phyloP scores from a whole-genome alignment of 345 rosid species.

The Ailanthus altissimus region DNA sequence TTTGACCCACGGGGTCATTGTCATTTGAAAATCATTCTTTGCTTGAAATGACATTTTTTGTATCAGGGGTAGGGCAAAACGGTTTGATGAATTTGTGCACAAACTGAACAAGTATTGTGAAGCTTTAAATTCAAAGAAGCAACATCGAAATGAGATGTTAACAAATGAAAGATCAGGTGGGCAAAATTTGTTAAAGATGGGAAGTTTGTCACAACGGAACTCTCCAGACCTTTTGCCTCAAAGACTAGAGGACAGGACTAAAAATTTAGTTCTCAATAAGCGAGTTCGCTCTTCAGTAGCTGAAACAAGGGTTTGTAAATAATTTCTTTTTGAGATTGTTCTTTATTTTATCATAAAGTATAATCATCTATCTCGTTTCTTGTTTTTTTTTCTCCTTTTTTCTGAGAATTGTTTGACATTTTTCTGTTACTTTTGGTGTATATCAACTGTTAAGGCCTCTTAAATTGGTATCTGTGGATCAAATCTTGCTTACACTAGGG shows the following conservation, averaged over 20 bases:
- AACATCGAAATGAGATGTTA: conserved; percentile 41
- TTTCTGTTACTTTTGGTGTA: background rate
- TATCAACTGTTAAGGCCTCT: background rate
- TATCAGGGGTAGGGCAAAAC: conserved; percentile 46
- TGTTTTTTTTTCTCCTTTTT: background rate
- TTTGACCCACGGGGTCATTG: background rate
- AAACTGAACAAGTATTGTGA: conserved; percentile 40
- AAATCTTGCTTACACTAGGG: background rate
- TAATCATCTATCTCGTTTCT: background rate
- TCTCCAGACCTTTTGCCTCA: conserved; percentile 45
- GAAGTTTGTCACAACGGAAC: conserved; percentile 41
- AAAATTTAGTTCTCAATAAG: conserved; percentile 49
- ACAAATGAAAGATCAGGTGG: conserved; percentile 46
- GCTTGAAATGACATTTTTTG: conserved; percentile 21
- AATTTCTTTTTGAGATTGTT: background rate
- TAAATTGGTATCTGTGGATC: background rate
- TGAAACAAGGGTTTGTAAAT: conserved; percentile 51
- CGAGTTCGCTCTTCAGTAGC: conserved; percentile 53
- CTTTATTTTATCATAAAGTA: conserved; percentile 5
- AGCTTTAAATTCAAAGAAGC: conserved; percentile 42
- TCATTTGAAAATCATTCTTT: background rate
- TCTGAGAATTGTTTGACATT: background rate
- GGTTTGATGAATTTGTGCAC: conserved; percentile 37
- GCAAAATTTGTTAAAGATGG: conserved; percentile 40
- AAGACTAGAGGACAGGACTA: conserved; percentile 54